Conservation (phyloP, 345 rosid genomes). For the Geranium rotundifolium region DNA sequence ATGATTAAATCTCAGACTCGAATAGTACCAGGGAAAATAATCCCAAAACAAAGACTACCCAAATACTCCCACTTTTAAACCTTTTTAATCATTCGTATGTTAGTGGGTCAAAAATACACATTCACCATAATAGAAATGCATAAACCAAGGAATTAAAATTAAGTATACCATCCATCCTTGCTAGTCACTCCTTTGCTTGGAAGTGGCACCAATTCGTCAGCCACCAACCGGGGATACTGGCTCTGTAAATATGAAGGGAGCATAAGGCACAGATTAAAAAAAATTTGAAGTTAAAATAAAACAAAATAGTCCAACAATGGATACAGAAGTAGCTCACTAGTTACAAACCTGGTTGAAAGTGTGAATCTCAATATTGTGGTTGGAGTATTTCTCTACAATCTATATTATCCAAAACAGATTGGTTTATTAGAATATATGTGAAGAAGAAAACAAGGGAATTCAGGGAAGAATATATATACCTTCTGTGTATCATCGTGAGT, state of each 20-base stretch:
- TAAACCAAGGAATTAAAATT: too few relatives aligned
- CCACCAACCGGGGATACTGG: constrained; percentile 92
- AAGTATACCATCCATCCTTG: constrained; percentile 88
- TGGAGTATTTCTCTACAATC: constrained; percentile 84
- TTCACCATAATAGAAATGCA: too few relatives aligned
- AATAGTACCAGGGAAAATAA: too few relatives aligned
- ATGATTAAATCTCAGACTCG: too few relatives aligned
- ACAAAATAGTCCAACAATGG: neutral
- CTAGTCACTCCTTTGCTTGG: constrained; percentile 82
- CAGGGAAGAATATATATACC: constrained; percentile 25
- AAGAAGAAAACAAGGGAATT: constrained; percentile 1
- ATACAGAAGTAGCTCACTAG: constrained; percentile 5
- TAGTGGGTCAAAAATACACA: too few relatives aligned
- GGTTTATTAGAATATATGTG: constrained; percentile 6
- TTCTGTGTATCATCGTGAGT: constrained; percentile 92
- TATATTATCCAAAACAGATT: constrained; percentile 15
- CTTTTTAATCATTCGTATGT: too few relatives aligned
- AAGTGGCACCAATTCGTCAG: constrained; percentile 67
- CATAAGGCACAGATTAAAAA: neutral
- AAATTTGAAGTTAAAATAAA: neutral
- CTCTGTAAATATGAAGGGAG: constrained; percentile 38
- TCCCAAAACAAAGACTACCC: too few relatives aligned
- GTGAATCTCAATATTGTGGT: constrained; percentile 67
- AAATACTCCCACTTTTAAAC: too few relatives aligned
- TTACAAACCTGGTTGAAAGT: constrained; percentile 82